Base-by-base conservation (phyloP, 2,329 filamentous ascomycete genomes). In the Curvularia lunata region DNA sequence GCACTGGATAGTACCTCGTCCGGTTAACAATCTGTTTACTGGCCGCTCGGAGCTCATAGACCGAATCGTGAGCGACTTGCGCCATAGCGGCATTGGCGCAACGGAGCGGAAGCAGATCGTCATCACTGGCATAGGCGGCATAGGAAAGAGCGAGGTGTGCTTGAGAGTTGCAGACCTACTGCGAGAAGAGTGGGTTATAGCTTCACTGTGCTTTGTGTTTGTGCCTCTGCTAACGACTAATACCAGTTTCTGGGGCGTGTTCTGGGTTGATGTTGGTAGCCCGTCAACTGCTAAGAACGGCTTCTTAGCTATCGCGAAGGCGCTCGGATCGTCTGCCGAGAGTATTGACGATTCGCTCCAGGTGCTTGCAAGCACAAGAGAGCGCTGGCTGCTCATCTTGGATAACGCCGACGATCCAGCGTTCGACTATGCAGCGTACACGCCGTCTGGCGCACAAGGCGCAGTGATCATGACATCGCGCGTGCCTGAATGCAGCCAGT, bases 131-230 rank as follows among this genome's bases (percentile, higher is more conserved):
- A 59, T 73, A 10, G 18, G 68, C 18, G 72, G 63, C 8, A 37
- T 64, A 48, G 73, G 73, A 2, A 76, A 75, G 56, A 76, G 73
- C 48, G 73, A 76, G 48, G 45, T 75, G 18, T 70, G 68, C 55
- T 48, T 75, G 3, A 65, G 70, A 42, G 46, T 75, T 18, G 66
- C 68, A 6, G 38, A 69, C 1, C 37, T 61, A 13, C 40, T 69
- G 38, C 68, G 64, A 46, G 47, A 64, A 40, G 50, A 65, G 69
- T 74, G 38, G 25, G 61, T 66, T 9, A 12, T 5, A 38, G 46
- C 46, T 37, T 48, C 3, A 18, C 19, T 48, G 6, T 48, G 13
- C 30, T 48, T 19, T 6, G 8, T 3, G 5, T 52, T 54, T n/a
- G n/a, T n/a, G n/a, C n/a, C n/a, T n/a, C n/a, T 18, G 49, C 52